Evolutionary conservation across 2,329 filamentous ascomycete genomes (phyloP).

Genomic region (Plenodomus lindquistii): DNA sequence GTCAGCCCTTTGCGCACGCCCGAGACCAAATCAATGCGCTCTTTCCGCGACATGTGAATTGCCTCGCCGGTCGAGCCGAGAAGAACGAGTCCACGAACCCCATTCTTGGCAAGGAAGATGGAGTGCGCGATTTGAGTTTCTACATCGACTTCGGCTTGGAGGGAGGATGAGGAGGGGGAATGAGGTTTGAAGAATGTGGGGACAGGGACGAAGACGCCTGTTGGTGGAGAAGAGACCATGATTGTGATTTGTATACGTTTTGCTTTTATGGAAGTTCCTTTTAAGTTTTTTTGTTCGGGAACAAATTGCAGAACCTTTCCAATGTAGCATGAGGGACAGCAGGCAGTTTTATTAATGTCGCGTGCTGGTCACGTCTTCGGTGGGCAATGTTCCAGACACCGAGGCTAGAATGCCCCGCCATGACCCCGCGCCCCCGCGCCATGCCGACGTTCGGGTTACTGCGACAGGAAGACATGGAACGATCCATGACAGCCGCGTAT

Average conservation of each 20-base stretch:
- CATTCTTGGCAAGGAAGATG: conserved; percentile 62
- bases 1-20: conserved; percentile 60
- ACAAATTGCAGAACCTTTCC: too few species aligned
- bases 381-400: conserved; percentile 25
- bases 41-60: conserved; percentile 62
- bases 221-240: conserved; percentile 38
- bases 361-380: conserved; percentile 21
- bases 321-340: neutral
- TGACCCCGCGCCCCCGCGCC: conserved; percentile 40
- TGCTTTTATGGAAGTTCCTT: too few species aligned
- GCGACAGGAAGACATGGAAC: neutral
- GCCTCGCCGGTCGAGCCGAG: conserved; percentile 68
- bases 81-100: conserved; percentile 64
- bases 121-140: conserved; percentile 62
- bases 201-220: conserved; percentile 49
- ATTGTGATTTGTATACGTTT: conserved; percentile 11
- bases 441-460: conserved; percentile 21
- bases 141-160: conserved; percentile 60
- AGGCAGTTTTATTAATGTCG: neutral
- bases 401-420: conserved; percentile 27
- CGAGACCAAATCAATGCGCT: conserved; percentile 60
- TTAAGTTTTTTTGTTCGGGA: too few species aligned
- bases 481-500: neutral
- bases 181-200: conserved; percentile 66
- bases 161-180: conserved; percentile 48